Base-by-base conservation (phyloP, 2,329 filamentous ascomycete species). In the Neofusicoccum ribis region DNA sequence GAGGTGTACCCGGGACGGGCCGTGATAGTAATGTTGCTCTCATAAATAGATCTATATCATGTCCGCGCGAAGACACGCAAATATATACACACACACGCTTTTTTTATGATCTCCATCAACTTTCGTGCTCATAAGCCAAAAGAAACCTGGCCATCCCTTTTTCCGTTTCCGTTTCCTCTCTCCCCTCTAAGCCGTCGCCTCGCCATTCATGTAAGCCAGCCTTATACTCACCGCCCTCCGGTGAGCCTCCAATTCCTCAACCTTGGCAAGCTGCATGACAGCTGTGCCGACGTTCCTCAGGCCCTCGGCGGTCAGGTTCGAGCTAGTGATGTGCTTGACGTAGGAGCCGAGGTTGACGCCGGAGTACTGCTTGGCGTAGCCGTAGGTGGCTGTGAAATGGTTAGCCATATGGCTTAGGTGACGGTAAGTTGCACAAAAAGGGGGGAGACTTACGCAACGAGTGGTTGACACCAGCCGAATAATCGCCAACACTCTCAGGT, bases 321-420 rank as follows among this genome's bases (percentile, higher is more conserved):
- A 92, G 81, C 91, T 95, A 43, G 95, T 99, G 74, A 99, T 97
- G 83, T 98, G 93, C 83, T 99, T 99, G 77, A 97, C 86, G 80
- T 97, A 99, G 2, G 94, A 98, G 37, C 88, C 92, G 5, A 99
- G 86, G 78, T 97, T 99, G 74, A 99, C 95, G 61, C 95, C 95
- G 5, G 93, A 97, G 82, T 99, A 99, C 79, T 99, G 95, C 81
- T 96, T 97, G 56, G 95, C 95, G 73, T 96, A 99, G 46, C 95
- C 95, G 75, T 98, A 99, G 0, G 95, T 99, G 61, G 95, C 93
- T 96, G 70, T 31, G 62, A 0, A 46, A 20, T 20, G 27, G 68
- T 66, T 58, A 66, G 60, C 31, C 3, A 5, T 27, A 11, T 41
- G 8, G 3, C 6, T 3, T 9, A 44, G 3, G 9, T 23, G 7